Evolutionary conservation across 345 rosid species (phyloP).

Genomic region (Syzygium jambos): DNA sequence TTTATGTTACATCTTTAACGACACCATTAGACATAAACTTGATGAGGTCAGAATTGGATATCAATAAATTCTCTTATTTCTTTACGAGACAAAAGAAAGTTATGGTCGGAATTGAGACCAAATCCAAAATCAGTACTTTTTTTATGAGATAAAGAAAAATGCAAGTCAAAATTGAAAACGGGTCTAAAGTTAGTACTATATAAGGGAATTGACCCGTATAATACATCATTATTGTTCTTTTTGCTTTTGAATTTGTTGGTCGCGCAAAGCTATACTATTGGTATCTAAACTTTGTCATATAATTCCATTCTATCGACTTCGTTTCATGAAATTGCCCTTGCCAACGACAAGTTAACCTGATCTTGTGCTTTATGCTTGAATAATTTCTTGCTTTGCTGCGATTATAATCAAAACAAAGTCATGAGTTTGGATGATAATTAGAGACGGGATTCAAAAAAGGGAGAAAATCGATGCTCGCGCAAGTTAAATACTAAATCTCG

Average conservation of each 20-base stretch:
- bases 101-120: background rate
- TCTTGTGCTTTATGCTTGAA: background rate
- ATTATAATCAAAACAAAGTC: background rate
- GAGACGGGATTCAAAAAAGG: background rate
- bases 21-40: background rate
- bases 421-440: background rate
- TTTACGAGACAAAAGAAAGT: background rate
- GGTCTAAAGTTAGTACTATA: background rate
- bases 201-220: too few relatives aligned
- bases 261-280: background rate
- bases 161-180: background rate
- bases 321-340: background rate
- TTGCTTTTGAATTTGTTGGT: background rate
- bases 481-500: background rate
- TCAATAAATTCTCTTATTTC: background rate
- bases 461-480: background rate
- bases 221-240: background rate
- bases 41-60: accelerated
- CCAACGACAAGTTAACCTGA: background rate
- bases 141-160: background rate
- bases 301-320: background rate
- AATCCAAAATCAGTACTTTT: background rate
- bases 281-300: background rate
- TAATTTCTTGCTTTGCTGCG: background rate
- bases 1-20: background rate